Conservation (phyloP, 371 early-diverging fungal genomes). For the Lichtheimia ramosa region DNA sequence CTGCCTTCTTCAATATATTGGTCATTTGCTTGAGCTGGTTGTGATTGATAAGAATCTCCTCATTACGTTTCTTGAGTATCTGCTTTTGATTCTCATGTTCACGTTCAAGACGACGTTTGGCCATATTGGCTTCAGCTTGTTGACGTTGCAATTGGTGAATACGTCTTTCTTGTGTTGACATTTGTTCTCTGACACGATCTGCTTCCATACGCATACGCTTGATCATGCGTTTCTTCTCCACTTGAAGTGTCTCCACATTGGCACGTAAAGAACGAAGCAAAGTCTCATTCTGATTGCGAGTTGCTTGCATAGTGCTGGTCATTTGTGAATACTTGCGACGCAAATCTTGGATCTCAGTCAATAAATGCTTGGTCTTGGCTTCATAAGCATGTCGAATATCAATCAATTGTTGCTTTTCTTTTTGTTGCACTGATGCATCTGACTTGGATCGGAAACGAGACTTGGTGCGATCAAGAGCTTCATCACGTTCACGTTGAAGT, state of each 20-base stretch:
- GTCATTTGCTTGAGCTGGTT: slow-evolving; percentile 54
- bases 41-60: slow-evolving; percentile 57
- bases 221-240: slow-evolving; percentile 78
- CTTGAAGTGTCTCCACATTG: slow-evolving; percentile 64
- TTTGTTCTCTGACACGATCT: slow-evolving; percentile 65
- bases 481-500: slow-evolving; percentile 69
- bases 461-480: slow-evolving; percentile 53
- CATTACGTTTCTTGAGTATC: slow-evolving; percentile 55
- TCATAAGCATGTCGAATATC: slow-evolving; percentile 64
- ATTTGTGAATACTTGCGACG: slow-evolving; percentile 63
- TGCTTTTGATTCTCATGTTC: slow-evolving; percentile 67
- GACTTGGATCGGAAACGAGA: slow-evolving; percentile 24
- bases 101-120: slow-evolving; percentile 66
- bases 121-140: slow-evolving; percentile 65
- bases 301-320: slow-evolving; percentile 51
- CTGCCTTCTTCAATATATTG: slow-evolving; percentile 51
- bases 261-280: slow-evolving; percentile 48
- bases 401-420: slow-evolving; percentile 41
- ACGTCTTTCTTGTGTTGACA: slow-evolving; percentile 66
- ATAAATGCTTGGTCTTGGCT: slow-evolving; percentile 65
- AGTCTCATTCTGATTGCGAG: slow-evolving; percentile 54
- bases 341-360: slow-evolving; percentile 66
- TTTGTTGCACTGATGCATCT: slow-evolving; percentile 23
- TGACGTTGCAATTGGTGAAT: slow-evolving; percentile 72
- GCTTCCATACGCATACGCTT: slow-evolving; percentile 79